Conservation (phyloP, 2,329 filamentous ascomycete species). For the Colletotrichum graminicola region DNA sequence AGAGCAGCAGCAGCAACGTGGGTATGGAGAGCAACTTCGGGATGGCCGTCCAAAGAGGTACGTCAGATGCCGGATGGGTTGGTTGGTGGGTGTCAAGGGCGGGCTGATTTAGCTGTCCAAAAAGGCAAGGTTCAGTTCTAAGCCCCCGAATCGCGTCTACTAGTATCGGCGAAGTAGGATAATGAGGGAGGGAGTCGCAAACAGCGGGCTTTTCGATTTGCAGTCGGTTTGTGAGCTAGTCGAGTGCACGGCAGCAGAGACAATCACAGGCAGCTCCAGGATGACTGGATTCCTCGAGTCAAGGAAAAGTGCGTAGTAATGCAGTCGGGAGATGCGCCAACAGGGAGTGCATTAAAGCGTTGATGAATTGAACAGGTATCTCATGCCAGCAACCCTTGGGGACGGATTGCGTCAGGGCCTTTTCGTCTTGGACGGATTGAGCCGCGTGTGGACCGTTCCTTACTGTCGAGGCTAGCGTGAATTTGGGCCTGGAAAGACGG, state of each 20-base stretch:
- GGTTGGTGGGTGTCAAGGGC: constrained; percentile 27
- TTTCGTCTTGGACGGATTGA: constrained; percentile 21
- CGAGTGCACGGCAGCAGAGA: neutral
- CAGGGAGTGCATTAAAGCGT: constrained; percentile 17
- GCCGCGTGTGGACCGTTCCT: constrained; percentile 26
- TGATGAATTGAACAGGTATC: constrained; percentile 35
- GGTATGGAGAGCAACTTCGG: neutral
- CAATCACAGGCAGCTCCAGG: constrained; percentile 6
- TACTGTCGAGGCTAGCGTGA: neutral
- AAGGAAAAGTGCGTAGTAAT: constrained; percentile 1
- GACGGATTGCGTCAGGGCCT: constrained; percentile 24
- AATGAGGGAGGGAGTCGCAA: neutral
- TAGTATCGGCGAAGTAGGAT: neutral
- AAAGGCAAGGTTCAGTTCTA: constrained; percentile 18
- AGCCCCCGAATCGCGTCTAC: constrained; percentile 13
- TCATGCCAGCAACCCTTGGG: neutral
- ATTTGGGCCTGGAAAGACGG: too few relatives aligned
- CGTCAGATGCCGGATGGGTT: constrained; percentile 5
- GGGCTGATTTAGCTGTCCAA: constrained; percentile 16
- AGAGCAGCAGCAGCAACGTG: constrained; percentile 3
- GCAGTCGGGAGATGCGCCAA: constrained; percentile 12
- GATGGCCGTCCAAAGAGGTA: constrained; percentile 2
- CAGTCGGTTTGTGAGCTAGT: constrained; percentile 18
- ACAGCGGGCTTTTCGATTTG: neutral
- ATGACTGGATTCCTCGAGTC: neutral